phyloP scores from a whole-genome alignment of 2,329 filamentous ascomycete genomes.

The Lachnellula subtilissima region DNA sequence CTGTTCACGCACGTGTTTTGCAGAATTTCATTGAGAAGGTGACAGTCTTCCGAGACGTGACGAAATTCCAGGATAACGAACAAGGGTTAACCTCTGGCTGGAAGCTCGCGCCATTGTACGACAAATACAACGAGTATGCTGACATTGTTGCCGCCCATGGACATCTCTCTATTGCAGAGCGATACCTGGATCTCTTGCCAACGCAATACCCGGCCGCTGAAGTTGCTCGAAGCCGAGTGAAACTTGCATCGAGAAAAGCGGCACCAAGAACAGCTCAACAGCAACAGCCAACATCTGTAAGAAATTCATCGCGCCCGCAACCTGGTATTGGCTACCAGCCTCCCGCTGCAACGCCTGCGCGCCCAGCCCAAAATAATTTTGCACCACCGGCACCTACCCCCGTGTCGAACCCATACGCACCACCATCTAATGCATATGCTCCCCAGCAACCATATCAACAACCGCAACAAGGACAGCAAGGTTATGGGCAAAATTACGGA shows the following conservation, averaged over 20 bases:
- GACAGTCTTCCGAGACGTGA: constrained; percentile 89
- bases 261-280: constrained; percentile 34
- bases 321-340: constrained; percentile 44
- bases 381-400: constrained; percentile 31
- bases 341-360: constrained; percentile 24
- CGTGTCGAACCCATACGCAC: constrained; percentile 46
- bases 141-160: constrained; percentile 91
- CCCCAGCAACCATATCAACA: constrained; percentile 38
- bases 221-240: constrained; percentile 77
- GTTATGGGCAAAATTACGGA: constrained; percentile 35
- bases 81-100: constrained; percentile 68
- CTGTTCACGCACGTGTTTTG: constrained; percentile 80
- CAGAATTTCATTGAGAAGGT: constrained; percentile 98
- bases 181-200: constrained; percentile 85
- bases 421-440: constrained; percentile 35
- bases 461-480: constrained; percentile 28
- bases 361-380: constrained; percentile 35
- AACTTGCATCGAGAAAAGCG: constrained; percentile 70
- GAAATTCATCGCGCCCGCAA: constrained; percentile 40
- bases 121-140: constrained; percentile 95
- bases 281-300: constrained; percentile 33
- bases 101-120: constrained; percentile 84
- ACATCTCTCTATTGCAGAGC: constrained; percentile 78
- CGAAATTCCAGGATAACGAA: constrained; percentile 82
- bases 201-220: constrained; percentile 80